A percentile compares a stretch with the other conserved stretches of the same genome.
phyloP scores from a whole-genome alignment of 345 rosid genomes.

The Cardamine resedifolia region DNA sequence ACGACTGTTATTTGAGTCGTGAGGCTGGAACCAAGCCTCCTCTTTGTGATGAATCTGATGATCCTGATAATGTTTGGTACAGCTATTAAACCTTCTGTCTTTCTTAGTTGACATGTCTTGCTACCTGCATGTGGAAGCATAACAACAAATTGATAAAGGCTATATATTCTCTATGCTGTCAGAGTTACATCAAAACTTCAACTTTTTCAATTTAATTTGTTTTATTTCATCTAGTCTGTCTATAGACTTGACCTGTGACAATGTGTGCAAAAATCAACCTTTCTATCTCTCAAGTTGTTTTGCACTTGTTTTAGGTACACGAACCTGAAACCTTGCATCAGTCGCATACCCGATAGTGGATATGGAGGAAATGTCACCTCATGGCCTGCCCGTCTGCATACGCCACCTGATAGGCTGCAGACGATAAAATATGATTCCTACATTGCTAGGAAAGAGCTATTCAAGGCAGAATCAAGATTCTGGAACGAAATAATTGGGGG shows the following conservation, averaged over 20 bases:
- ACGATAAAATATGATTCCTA: conserved; percentile 75
- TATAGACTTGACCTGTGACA: conserved; percentile 5
- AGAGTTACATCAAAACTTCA: conserved; percentile 6
- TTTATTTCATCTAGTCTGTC: conserved; percentile 6
- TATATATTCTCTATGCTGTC: conserved; percentile 6
- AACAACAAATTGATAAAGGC: not conserved
- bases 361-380: conserved; percentile 64
- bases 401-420: conserved; percentile 91
- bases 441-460: conserved; percentile 90
- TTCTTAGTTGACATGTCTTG: conserved; percentile 21
- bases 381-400: conserved; percentile 88
- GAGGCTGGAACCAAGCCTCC: conserved; percentile 69
- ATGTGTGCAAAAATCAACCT: not conserved
- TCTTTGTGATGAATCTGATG: conserved; percentile 77
- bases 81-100: not conserved
- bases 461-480: conserved; percentile 81
- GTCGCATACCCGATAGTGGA: conserved; percentile 83
- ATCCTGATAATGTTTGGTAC: conserved; percentile 93
- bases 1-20: conserved; percentile 79
- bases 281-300: conserved; percentile 9
- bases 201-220: not conserved
- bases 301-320: conserved; percentile 61
- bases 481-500: conserved; percentile 78
- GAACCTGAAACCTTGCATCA: conserved; percentile 80
- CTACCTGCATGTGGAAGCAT: conserved; percentile 22